Conservation (phyloP, 805 yeast genomes). For the Nakazawaea laoshanensis region DNA sequence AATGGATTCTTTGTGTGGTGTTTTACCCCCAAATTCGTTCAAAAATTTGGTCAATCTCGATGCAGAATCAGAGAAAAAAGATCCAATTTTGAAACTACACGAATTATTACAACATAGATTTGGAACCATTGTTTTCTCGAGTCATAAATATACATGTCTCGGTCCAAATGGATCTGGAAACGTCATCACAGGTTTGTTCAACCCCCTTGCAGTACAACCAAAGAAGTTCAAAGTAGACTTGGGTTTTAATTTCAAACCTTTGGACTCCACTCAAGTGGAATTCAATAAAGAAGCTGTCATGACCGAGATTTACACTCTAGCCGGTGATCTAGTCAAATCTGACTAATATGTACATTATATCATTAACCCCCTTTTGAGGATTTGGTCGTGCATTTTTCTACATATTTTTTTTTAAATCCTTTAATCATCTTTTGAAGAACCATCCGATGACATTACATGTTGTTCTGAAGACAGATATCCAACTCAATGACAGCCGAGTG, state of each 20-base stretch:
- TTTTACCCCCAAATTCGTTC: conserved; percentile 43
- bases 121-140: conserved; percentile 62
- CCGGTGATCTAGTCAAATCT: conserved; percentile 51
- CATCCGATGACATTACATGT: too few species aligned
- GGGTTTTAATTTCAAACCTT: conserved; percentile 68
- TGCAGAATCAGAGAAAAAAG: conserved; percentile 38
- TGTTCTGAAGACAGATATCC: too few species aligned
- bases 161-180: conserved; percentile 36
- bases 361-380: background rate
- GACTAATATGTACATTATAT: conserved; percentile 2
- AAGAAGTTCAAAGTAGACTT: conserved; percentile 73
- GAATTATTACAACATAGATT: conserved; percentile 55
- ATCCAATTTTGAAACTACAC: conserved; percentile 52
- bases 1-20: conserved; percentile 43
- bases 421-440: too few species aligned
- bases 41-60: conserved; percentile 48
- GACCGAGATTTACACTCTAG: conserved; percentile 59
- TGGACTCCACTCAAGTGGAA: conserved; percentile 30
- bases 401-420: too few species aligned
- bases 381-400: too few species aligned
- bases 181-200: conserved; percentile 74
- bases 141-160: conserved; percentile 44
- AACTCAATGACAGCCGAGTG: conserved; percentile 28
- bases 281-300: conserved; percentile 68
- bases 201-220: conserved; percentile 49